Evolutionary conservation across 345 rosid species (phyloP), one percentile per base, ranked within the genome.

Genomic region (Rhizophora apiculata): DNA sequence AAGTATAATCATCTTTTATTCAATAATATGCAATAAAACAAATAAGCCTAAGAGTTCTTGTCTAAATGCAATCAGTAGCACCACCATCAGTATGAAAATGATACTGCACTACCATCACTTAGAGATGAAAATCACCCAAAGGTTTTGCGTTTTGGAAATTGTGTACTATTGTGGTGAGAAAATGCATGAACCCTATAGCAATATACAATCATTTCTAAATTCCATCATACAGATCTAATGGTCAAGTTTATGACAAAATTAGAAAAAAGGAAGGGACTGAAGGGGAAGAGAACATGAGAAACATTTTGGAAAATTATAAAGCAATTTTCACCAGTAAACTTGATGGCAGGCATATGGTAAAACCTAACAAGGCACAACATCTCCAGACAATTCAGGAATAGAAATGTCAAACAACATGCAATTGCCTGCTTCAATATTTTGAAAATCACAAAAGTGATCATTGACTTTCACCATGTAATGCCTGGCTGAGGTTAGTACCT

Each of bases 401-500:
- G 18, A 21, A 46, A 29, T 58, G 21, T 32, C 32, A 6, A 54
- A 39, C 9, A 31, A 8, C n/a, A 54, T 36, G 61, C 60, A 57
- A 18, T 19, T 36, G 24, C 52, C 3, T 39, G 27, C 61, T 46
- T 56, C 36, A 60, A 57, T 24, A 13, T 22, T 15, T 13, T 8
- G 13, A 55, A 22, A 54, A 55, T 49, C 29, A 59, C 34, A 69
- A 52, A 18, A 71, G 18, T 11, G 19, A 13, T 43, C 49, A 10
- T 39, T 39, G 18, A 43, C 49, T 13, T 13, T 43, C 18, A 65
- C 29, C 34, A 32, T 34, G 54, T 30, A 66, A 49, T 49, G 73
- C 21, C 55, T 19, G 20, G 54, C 63, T 61, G 37, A 67, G 63
- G 52, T 26, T 3, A 24, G 68, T 79, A 91, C 98, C 95, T 85